These are phyloP conservation scores for Suillus variegatus DNA, from an alignment of 768 basidiomycete genomes.

Conservation along the genomic window DNA sequence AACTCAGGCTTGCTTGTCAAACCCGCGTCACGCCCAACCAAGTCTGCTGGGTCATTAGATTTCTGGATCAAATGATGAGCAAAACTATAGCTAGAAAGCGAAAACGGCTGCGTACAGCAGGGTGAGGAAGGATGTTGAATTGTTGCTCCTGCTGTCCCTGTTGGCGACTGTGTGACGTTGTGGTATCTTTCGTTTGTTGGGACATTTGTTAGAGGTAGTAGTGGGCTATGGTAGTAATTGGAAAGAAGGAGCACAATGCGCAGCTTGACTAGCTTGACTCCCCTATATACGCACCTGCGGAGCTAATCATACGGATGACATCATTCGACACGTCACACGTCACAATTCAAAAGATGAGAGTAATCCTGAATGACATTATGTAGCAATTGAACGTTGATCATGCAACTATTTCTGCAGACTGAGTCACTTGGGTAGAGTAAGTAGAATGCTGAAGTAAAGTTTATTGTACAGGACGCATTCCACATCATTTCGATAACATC, in stretches of 20 bases:
- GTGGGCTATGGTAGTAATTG: not conserved
- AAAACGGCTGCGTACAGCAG: slow-evolving; percentile 45
- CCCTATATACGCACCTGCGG: slow-evolving; percentile 1
- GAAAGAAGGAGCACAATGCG: not conserved
- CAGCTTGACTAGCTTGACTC: not conserved
- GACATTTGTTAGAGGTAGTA: not conserved
- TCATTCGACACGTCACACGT: slow-evolving; percentile 2
- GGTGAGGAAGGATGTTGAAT: slow-evolving; percentile 61
- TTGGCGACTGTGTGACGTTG: not conserved
- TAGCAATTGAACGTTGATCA: not conserved
- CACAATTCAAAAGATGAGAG: not conserved
- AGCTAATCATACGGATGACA: not conserved
- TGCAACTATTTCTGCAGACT: not conserved
- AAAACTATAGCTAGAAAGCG: not conserved
- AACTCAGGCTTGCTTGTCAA: slow-evolving; percentile 41
- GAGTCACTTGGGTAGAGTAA: not conserved
- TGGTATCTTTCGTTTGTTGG: slow-evolving; percentile 2
- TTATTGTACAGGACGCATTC: slow-evolving; percentile 11
- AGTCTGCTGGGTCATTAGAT: slow-evolving; percentile 61
- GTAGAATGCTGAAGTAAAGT: slow-evolving; percentile 5
- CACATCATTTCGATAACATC: slow-evolving; percentile 69
- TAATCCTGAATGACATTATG: not conserved
- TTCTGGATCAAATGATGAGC: slow-evolving; percentile 38
- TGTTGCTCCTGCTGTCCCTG: slow-evolving; percentile 34
- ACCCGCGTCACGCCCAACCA: slow-evolving; percentile 37